phyloP scores from a whole-genome alignment of 495 filamentous ascomycete genomes.

The Aspergillus affinis region DNA sequence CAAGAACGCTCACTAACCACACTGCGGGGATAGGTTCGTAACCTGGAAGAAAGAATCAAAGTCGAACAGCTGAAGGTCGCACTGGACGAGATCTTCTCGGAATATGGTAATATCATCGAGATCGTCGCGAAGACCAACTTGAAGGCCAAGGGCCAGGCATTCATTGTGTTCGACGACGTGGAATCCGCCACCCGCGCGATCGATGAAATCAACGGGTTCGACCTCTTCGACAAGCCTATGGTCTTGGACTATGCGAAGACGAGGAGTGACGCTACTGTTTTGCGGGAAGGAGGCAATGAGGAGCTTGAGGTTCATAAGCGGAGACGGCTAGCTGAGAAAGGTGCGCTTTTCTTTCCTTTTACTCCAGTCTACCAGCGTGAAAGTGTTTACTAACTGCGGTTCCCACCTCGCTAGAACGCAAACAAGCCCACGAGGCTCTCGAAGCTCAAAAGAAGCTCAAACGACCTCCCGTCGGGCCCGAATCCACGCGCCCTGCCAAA shows the following conservation, averaged over 20 bases:
- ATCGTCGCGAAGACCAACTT: constrained; percentile 90
- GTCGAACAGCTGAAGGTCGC: constrained; percentile 72
- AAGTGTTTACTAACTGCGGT: constrained; percentile 9
- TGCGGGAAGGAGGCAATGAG: constrained; percentile 66
- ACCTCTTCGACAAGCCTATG: constrained; percentile 93
- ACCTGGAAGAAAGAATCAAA: constrained; percentile 92
- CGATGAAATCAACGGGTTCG: constrained; percentile 89
- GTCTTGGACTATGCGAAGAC: constrained; percentile 80
- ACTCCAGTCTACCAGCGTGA: background rate
- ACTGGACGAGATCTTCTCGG: constrained; percentile 76
- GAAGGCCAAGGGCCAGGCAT: constrained; percentile 93
- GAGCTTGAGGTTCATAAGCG: constrained; percentile 89
- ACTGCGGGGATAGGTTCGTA: constrained; percentile 62
- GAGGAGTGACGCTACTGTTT: constrained; percentile 83
- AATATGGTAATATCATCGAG: constrained; percentile 89
- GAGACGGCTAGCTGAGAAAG: constrained; percentile 84
- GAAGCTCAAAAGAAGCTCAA: constrained; percentile 84
- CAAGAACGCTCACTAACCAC: constrained; percentile 20
- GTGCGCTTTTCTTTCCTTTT: constrained; percentile 44
- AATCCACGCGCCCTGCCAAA: constrained; percentile 65
- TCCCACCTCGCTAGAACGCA: constrained; percentile 68
- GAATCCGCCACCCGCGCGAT: constrained; percentile 78
- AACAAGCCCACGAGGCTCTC: constrained; percentile 80
- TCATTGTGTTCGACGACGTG: constrained; percentile 84
- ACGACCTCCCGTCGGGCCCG: constrained; percentile 58